Conservation (phyloP, 2,329 filamentous ascomycete genomes). For the Decorospora gaudefroyi region DNA sequence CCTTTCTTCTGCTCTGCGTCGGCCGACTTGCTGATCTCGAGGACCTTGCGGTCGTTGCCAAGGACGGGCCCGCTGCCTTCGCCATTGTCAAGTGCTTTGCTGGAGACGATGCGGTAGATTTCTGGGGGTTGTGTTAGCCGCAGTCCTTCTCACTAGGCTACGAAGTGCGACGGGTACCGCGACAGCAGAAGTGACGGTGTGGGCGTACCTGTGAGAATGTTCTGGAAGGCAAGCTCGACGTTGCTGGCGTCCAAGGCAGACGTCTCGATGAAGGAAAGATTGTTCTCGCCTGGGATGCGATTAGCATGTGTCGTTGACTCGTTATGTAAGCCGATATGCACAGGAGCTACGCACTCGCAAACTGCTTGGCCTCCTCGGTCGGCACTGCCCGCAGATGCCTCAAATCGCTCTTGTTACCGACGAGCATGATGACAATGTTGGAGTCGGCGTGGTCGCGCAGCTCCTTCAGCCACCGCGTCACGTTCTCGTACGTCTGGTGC, state of each 20-base stretch:
- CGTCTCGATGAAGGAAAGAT: slow-evolving; percentile 98
- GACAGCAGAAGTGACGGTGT: slow-evolving; percentile 19
- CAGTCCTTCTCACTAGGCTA: not conserved
- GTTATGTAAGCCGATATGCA: not conserved
- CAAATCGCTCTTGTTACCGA: slow-evolving; percentile 99
- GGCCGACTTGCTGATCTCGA: slow-evolving; percentile 84
- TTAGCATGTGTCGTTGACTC: not conserved
- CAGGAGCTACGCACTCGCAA: slow-evolving; percentile 73
- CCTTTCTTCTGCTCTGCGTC: slow-evolving; percentile 78
- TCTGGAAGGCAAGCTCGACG: slow-evolving; percentile 98
- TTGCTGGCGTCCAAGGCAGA: slow-evolving; percentile 98
- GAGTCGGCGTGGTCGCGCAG: slow-evolving; percentile 96
- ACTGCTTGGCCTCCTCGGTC: slow-evolving; percentile 96
- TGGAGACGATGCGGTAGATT: slow-evolving; percentile 99
- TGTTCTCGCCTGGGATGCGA: slow-evolving; percentile 76
- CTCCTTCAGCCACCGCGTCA: slow-evolving; percentile 98
- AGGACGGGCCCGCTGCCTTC: slow-evolving; percentile 80
- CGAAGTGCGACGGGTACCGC: not conserved
- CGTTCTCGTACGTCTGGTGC: slow-evolving; percentile 98
- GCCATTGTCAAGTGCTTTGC: slow-evolving; percentile 91
- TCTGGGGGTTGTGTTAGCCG: slow-evolving; percentile 59
- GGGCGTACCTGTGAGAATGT: slow-evolving; percentile 91
- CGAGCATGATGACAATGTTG: slow-evolving; percentile 99
- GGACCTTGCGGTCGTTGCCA: slow-evolving; percentile 70
- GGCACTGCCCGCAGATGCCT: slow-evolving; percentile 95